Percentiles rank a stretch among this genome's conserved stretches.
Conservation (phyloP, 768 basidiomycete species). For the Xanthoconium purpureum region DNA sequence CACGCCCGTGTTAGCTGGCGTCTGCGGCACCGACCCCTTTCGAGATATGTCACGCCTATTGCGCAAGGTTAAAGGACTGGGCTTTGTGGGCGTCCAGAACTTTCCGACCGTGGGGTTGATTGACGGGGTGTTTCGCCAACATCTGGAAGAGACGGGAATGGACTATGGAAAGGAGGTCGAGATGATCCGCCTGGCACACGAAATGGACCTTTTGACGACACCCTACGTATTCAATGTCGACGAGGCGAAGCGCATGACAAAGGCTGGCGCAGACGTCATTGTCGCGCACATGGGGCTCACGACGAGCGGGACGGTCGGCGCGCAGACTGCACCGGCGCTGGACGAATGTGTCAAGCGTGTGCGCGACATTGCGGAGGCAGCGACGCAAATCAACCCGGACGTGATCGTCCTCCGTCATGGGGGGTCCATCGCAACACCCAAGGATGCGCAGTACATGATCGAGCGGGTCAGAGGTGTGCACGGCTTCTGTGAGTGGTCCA, state of each 20-base stretch:
- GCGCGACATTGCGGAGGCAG: constrained; percentile 17
- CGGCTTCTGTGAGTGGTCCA: constrained; percentile 23
- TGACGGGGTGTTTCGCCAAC: constrained; percentile 28
- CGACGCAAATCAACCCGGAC: constrained; percentile 13
- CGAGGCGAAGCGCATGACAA: constrained; percentile 25
- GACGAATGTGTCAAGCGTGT: constrained; percentile 24
- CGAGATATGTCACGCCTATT: constrained; percentile 26
- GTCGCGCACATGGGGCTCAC: constrained; percentile 32
- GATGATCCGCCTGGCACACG: constrained; percentile 27
- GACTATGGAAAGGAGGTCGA: constrained; percentile 31
- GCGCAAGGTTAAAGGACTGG: constrained; percentile 24
- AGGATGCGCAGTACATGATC: constrained; percentile 22
- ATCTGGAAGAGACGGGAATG: constrained; percentile 32
- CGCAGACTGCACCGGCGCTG: constrained; percentile 21
- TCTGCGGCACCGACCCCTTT: constrained; percentile 30
- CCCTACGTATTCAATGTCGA: constrained; percentile 29
- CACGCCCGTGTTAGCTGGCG: constrained; percentile 27
- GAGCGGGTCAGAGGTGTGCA: constrained; percentile 13
- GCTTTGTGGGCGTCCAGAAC: constrained; percentile 28
- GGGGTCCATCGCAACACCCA: constrained; percentile 25
- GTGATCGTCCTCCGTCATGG: constrained; percentile 24
- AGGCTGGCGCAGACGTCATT: constrained; percentile 25
- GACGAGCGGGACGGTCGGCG: constrained; percentile 26
- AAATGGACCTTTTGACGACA: constrained; percentile 24
- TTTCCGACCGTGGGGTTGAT: constrained; percentile 30